Base-by-base conservation (phyloP, 192 early-diverging fungal species). In the Thamnidium elegans region DNA sequence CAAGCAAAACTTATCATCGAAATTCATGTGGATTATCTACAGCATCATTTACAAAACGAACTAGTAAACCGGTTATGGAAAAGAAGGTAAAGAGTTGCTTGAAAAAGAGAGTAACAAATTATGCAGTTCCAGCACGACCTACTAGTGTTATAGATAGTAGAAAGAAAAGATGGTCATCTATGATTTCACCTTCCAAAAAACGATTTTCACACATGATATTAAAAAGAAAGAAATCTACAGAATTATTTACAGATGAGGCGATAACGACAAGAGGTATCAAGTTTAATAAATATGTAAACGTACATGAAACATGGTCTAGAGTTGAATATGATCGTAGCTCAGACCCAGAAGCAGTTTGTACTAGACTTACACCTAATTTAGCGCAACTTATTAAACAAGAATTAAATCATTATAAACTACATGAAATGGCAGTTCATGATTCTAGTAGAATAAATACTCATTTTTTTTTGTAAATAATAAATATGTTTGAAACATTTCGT, bases 361-460 rank as follows among this genome's bases (percentile, higher is more conserved):
- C 81, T 56, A 84, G 90, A 44, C 73, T 99, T 1, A 95, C 94
- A 7, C 83, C 92, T 14, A 79, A 86, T 44, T 80, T 96, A 53
- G 93, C 94, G 42, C 84, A 89, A 50, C 74, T 76, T 59, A 99
- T 99, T 75, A 90, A 95, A 52, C 82, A 92, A 67, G 96, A 99
- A 73, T 74, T 99, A 58, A 99, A 99, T 75, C 80, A 88, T 31
- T 99, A 87, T 79, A 99, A 99, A 77, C 79, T 88, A 56, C 75
- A 83, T 51, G 96, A 99, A 74, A 96, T 99, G 95, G 68, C 74
- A 6, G 90, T 97, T 13, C 95, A 95, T 67, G 82, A 88, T 63
- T 86, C 91, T 13, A 88, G 87, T 55, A 82, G 79, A 21, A 51
- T 71, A 11, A 78, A 89, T 63, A 92, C 90, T 11, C 88, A 89